phyloP scores from a whole-genome alignment of 805 yeast species.

The Candida nemodendra region DNA sequence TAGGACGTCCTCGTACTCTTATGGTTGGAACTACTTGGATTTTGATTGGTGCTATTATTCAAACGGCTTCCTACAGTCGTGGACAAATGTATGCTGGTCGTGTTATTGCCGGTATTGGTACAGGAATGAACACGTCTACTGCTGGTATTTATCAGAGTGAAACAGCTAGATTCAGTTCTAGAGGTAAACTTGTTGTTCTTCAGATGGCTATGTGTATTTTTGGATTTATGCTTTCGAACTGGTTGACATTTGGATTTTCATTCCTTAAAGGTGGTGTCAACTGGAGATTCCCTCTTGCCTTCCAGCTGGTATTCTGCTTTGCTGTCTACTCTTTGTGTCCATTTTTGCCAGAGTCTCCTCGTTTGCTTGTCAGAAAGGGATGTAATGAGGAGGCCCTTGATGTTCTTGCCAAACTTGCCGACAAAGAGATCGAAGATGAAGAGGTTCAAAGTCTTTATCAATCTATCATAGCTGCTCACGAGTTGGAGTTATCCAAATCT shows the following conservation, averaged over 20 bases:
- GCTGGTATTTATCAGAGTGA: conserved; percentile 37
- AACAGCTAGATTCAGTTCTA: conserved; percentile 31
- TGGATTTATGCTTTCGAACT: conserved; percentile 34
- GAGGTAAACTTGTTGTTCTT: conserved; percentile 33
- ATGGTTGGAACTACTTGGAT: conserved; percentile 24
- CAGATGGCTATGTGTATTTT: conserved; percentile 31
- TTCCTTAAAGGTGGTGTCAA: conserved; percentile 25
- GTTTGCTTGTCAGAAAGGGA: conserved; percentile 40
- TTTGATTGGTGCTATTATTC: conserved; percentile 25
- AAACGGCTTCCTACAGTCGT: conserved; percentile 19
- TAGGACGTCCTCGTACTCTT: conserved; percentile 19
- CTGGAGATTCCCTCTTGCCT: conserved; percentile 38
- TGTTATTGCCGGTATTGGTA: conserved; percentile 35
- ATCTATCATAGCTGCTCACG: conserved; percentile 22
- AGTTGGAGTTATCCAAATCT: conserved; percentile 23
- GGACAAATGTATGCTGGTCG: conserved; percentile 33
- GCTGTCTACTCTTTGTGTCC: conserved; percentile 14
- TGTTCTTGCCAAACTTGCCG: conserved; percentile 38
- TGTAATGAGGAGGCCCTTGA: conserved; percentile 41
- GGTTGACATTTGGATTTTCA: conserved; percentile 37
- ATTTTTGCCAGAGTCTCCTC: conserved; percentile 42
- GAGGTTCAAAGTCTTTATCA: conserved; percentile 24
- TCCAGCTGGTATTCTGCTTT: conserved; percentile 26
- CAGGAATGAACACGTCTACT: conserved; percentile 35
- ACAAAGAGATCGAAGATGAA: conserved; percentile 25